phyloP scores from a whole-genome alignment of 805 yeast species.

The Ogataea angusta region DNA sequence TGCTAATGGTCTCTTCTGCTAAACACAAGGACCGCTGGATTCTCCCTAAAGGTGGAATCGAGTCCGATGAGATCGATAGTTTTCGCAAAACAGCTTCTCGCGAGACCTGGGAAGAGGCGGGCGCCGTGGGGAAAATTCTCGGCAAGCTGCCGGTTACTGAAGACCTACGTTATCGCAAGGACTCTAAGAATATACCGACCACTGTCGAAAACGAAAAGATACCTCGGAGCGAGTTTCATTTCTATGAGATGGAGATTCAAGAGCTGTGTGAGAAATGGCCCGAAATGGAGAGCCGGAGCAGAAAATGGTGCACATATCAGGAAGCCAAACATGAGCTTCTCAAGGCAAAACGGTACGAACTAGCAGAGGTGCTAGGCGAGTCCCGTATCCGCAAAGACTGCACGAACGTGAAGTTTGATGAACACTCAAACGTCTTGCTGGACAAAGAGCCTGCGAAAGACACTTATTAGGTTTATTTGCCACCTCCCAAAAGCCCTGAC shows the following conservation, averaged over 20 bases:
- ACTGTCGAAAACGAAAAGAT: slow-evolving; percentile 28
- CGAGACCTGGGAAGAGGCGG: slow-evolving; percentile 99
- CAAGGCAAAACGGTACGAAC: slow-evolving; percentile 61
- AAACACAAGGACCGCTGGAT: slow-evolving; percentile 75
- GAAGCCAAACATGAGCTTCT: slow-evolving; percentile 63
- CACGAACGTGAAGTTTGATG: slow-evolving; percentile 20
- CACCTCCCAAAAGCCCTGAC: slow-evolving; percentile 61
- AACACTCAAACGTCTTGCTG: slow-evolving; percentile 25
- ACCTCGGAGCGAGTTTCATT: slow-evolving; percentile 84
- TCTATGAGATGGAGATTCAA: slow-evolving; percentile 70
- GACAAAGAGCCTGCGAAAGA: slow-evolving; percentile 30
- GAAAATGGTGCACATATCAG: slow-evolving; percentile 72
- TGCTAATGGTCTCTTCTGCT: slow-evolving; percentile 76
- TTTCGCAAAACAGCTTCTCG: slow-evolving; percentile 58
- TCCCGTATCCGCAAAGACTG: slow-evolving; percentile 47
- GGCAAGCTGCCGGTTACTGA: slow-evolving; percentile 59
- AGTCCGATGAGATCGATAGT: slow-evolving; percentile 64
- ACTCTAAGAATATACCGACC: slow-evolving; percentile 17
- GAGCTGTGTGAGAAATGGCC: slow-evolving; percentile 70
- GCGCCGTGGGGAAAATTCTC: slow-evolving; percentile 66
- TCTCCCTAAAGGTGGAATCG: slow-evolving; percentile 95
- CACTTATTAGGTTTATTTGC: slow-evolving; percentile 23
- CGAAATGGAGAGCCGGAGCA: slow-evolving; percentile 55
- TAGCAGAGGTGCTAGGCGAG: slow-evolving; percentile 57
- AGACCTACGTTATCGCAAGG: slow-evolving; percentile 41